A percentile compares a stretch with the other conserved stretches of the same genome.
These are phyloP conservation scores for Geranomyces variabilis DNA, from an alignment of 192 early-diverging fungal genomes.

Conservation along the genomic window DNA sequence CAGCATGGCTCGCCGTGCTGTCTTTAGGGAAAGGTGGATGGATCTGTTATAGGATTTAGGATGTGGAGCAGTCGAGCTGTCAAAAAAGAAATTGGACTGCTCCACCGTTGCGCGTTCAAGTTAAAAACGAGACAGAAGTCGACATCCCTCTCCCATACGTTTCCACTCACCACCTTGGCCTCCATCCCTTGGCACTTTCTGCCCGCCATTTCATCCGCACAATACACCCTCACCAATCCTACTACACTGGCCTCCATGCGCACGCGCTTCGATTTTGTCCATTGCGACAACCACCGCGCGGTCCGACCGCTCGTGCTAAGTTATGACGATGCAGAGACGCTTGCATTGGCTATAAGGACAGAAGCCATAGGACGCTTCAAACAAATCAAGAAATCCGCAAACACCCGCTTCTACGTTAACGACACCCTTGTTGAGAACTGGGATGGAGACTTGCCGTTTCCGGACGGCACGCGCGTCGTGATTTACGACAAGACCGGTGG, in stretches of 20 bases:
- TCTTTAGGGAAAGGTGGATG: no score
- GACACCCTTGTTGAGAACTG: neutral
- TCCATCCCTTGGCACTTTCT: no score
- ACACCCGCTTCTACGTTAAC: neutral
- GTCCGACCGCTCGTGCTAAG: neutral
- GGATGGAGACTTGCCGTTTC: neutral
- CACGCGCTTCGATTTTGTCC: constrained; percentile 15
- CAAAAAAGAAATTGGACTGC: no score
- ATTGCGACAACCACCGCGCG: neutral
- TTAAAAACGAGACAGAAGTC: no score
- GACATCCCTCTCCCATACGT: no score
- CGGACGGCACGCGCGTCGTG: constrained; percentile 5
- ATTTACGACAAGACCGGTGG: neutral
- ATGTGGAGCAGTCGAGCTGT: no score
- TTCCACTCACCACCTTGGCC: no score
- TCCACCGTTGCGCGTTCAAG: no score
- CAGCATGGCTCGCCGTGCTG: no score
- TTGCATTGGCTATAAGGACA: neutral
- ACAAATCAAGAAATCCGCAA: constrained; percentile 3
- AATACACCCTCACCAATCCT: no score
- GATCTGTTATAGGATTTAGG: no score
- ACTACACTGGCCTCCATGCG: neutral
- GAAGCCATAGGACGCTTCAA: constrained; percentile 2
- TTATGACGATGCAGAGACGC: neutral
- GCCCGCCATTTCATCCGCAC: no score